phyloP scores from a whole-genome alignment of 2,329 filamentous ascomycete species.

The Lasiodiplodia sp. region DNA sequence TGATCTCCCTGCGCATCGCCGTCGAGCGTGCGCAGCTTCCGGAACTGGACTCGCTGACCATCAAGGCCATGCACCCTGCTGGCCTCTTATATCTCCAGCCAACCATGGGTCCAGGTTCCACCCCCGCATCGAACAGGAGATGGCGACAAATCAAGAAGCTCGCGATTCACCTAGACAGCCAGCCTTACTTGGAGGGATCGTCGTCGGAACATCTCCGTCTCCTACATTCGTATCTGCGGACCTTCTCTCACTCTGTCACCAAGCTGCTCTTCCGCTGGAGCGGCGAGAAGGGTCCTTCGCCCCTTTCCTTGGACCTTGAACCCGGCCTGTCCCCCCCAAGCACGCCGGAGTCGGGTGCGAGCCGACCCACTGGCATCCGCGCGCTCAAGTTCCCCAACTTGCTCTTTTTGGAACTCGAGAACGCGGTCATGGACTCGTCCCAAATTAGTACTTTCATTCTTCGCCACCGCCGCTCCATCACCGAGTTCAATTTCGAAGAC shows the following conservation, averaged over 20 bases:
- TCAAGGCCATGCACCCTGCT: conserved; percentile 76
- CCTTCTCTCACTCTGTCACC: conserved; percentile 70
- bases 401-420: conserved; percentile 73
- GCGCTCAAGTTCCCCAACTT: conserved; percentile 70
- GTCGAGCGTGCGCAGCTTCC: conserved; percentile 75
- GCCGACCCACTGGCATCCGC: conserved; percentile 36
- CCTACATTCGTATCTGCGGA: conserved; percentile 79
- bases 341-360: conserved; percentile 44
- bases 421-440: conserved; percentile 72
- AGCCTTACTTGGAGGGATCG: conserved; percentile 63
- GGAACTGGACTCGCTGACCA: conserved; percentile 72
- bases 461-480: conserved; percentile 70
- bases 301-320: conserved; percentile 73
- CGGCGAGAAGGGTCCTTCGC: conserved; percentile 75
- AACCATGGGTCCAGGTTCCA: conserved; percentile 74
- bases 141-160: conserved; percentile 82
- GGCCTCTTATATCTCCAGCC: conserved; percentile 81
- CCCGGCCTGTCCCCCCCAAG: conserved; percentile 68
- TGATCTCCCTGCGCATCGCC: conserved; percentile 85
- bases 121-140: conserved; percentile 72
- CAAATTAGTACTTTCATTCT: conserved; percentile 75
- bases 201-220: conserved; percentile 69
- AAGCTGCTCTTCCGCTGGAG: conserved; percentile 81
- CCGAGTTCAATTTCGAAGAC: conserved; percentile 82
- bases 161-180: conserved; percentile 74